These are phyloP conservation scores for Durotheca rogersii DNA, from an alignment of 495 filamentous ascomycete species.

Conservation along the genomic window DNA sequence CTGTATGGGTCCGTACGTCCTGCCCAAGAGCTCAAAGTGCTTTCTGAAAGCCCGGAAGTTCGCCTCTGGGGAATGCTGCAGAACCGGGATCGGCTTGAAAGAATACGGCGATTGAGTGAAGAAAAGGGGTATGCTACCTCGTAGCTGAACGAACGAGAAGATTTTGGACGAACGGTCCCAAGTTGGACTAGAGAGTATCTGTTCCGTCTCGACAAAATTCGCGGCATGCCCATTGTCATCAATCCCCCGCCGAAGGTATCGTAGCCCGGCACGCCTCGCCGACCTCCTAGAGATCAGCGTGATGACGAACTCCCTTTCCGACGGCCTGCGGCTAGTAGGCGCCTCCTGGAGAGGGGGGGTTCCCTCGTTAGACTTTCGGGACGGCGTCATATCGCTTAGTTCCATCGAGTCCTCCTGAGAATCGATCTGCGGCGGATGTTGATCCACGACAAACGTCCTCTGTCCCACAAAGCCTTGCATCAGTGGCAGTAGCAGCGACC, in stretches of 20 bases:
- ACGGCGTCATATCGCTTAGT: slow-evolving; percentile 37
- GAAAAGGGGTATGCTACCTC: slow-evolving; percentile 87
- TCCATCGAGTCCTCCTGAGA: slow-evolving; percentile 46
- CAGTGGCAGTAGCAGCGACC: slow-evolving; percentile 71
- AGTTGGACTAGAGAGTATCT: slow-evolving; percentile 67
- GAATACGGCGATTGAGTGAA: slow-evolving; percentile 93
- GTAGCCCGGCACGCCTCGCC: slow-evolving; percentile 76
- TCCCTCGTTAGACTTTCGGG: slow-evolving; percentile 10
- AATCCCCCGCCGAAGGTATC: slow-evolving; percentile 88
- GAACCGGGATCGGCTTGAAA: slow-evolving; percentile 79
- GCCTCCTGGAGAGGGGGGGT: slow-evolving; percentile 19
- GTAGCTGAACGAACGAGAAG: slow-evolving; percentile 80
- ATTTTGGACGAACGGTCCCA: slow-evolving; percentile 64
- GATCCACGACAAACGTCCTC: slow-evolving; percentile 67
- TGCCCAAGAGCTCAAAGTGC: slow-evolving; percentile 69
- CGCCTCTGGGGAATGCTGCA: slow-evolving; percentile 72
- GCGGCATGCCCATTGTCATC: slow-evolving; percentile 85
- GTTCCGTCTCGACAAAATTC: slow-evolving; percentile 93
- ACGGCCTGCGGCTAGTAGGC: slow-evolving; percentile 35
- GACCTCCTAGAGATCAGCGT: slow-evolving; percentile 88
- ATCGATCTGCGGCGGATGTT: slow-evolving; percentile 45
- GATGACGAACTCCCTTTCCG: slow-evolving; percentile 62
- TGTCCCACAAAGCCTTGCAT: slow-evolving; percentile 97
- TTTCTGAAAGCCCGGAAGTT: slow-evolving; percentile 76
- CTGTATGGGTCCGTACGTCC: slow-evolving; percentile 72